These are phyloP conservation scores for Rhododendron ferrugineum DNA, from an alignment of 148 eudicot genomes.

Conservation along the genomic window DNA sequence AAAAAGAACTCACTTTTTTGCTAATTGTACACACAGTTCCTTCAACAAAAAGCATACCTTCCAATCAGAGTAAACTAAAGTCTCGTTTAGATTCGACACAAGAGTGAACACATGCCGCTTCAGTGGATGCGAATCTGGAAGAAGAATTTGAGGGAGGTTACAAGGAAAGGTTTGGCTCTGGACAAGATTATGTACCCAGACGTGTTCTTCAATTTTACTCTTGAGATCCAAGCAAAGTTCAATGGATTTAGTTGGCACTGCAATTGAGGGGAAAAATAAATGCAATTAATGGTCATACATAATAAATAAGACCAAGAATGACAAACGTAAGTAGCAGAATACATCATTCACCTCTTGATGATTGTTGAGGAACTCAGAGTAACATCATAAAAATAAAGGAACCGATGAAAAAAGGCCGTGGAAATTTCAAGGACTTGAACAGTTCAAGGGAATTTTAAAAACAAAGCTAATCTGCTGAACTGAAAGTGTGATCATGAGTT, in stretches of 20 bases:
- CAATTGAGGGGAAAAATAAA: background rate
- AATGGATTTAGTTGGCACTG: constrained; percentile 60
- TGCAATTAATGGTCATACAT: background rate
- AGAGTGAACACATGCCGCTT: constrained; percentile 74
- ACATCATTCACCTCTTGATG: background rate
- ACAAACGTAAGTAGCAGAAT: background rate
- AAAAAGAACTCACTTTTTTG: background rate
- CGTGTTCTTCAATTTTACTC: constrained; percentile 48
- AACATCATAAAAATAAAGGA: background rate
- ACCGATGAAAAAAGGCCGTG: background rate
- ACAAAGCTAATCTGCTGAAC: background rate
- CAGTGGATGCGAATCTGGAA: constrained; percentile 80
- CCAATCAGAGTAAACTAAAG: constrained; percentile 91
- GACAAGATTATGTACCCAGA: constrained; percentile 37
- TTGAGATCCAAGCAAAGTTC: constrained; percentile 52
- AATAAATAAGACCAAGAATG: background rate
- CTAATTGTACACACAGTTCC: background rate
- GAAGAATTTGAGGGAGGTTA: constrained; percentile 75
- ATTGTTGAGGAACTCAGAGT: background rate
- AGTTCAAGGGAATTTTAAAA: background rate
- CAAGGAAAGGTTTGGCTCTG: background rate
- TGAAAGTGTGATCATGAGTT: background rate
- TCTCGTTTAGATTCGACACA: constrained; percentile 82
- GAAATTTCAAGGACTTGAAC: background rate
- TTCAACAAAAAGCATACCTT: constrained; percentile 31